phyloP scores from a whole-genome alignment of 495 filamentous ascomycete species.

The Cenococcum geophilum region DNA sequence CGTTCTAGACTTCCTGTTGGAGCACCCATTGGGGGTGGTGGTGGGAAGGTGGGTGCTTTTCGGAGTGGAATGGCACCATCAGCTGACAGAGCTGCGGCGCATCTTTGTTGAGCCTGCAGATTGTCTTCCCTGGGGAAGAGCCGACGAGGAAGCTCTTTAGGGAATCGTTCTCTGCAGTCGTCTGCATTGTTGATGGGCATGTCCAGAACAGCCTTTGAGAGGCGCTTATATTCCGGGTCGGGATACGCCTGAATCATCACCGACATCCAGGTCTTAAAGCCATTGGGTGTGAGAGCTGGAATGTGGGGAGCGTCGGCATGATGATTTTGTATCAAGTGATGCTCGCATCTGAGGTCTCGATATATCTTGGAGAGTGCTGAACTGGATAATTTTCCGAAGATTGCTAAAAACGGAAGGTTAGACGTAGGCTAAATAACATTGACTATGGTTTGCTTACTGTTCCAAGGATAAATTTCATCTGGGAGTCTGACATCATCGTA shows the following conservation, averaged over 20 bases:
- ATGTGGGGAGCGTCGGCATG: conserved; percentile 53
- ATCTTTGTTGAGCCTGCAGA: conserved; percentile 33
- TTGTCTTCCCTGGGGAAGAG: conserved; percentile 54
- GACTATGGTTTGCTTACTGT: conserved; percentile 40
- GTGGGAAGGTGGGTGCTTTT: conserved; percentile 30
- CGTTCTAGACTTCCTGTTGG: conserved; percentile 41
- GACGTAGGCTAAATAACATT: not conserved
- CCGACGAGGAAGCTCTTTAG: conserved; percentile 68
- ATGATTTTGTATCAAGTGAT: conserved; percentile 65
- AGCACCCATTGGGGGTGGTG: conserved; percentile 18
- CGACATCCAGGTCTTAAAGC: conserved; percentile 75
- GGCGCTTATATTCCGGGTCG: conserved; percentile 65
- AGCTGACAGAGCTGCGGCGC: conserved; percentile 32
- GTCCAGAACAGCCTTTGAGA: conserved; percentile 64
- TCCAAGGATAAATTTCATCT: conserved; percentile 62
- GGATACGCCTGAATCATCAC: conserved; percentile 70
- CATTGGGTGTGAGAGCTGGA: conserved; percentile 70
- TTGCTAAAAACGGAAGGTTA: conserved; percentile 35
- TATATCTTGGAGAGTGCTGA: conserved; percentile 63
- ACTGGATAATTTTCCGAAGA: conserved; percentile 43
- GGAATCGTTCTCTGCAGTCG: conserved; percentile 66
- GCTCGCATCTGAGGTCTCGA: conserved; percentile 67
- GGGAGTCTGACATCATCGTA: conserved; percentile 61
- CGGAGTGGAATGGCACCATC: conserved; percentile 25
- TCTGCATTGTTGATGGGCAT: conserved; percentile 74